Conservation (phyloP, 2,329 filamentous ascomycete genomes). For the Penicillium digitatum region DNA sequence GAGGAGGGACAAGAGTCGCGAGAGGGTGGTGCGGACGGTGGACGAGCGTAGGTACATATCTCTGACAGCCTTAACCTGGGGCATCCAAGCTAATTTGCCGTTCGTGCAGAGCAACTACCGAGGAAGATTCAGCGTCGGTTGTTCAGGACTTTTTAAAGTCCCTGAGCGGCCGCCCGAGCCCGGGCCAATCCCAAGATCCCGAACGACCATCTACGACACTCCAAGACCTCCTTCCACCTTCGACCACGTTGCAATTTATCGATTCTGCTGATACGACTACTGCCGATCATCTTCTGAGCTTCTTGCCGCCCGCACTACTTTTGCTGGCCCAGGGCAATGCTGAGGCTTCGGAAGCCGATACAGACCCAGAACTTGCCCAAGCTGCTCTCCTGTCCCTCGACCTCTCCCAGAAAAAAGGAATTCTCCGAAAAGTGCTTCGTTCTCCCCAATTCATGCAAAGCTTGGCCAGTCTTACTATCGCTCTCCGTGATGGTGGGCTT, state of each 20-base stretch:
- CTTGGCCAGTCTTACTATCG: slow-evolving; percentile 76
- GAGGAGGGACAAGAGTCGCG: slow-evolving; percentile 83
- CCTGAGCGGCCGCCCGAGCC: slow-evolving; percentile 55
- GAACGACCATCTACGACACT: slow-evolving; percentile 75
- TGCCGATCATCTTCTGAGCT: slow-evolving; percentile 70
- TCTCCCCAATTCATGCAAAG: slow-evolving; percentile 91
- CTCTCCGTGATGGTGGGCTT: slow-evolving; percentile 82
- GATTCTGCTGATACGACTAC: slow-evolving; percentile 61
- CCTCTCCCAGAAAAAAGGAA: slow-evolving; percentile 69
- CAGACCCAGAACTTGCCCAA: slow-evolving; percentile 63
- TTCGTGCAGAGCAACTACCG: slow-evolving; percentile 55
- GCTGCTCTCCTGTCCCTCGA: slow-evolving; percentile 71
- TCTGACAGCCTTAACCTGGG: slow-evolving; percentile 25
- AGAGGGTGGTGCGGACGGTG: slow-evolving; percentile 93
- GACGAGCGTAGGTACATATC: slow-evolving; percentile 91
- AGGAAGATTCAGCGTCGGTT: slow-evolving; percentile 67
- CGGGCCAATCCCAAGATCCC: slow-evolving; percentile 46
- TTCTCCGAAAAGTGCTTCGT: slow-evolving; percentile 76
- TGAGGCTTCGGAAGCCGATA: slow-evolving; percentile 60
- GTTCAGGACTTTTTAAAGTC: slow-evolving; percentile 89
- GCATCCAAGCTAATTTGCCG: slow-evolving; percentile 14
- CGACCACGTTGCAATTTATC: slow-evolving; percentile 73
- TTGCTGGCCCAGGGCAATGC: slow-evolving; percentile 68
- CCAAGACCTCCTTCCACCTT: slow-evolving; percentile 75
- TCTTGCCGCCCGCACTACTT: slow-evolving; percentile 74